Evolutionary conservation across 2,329 filamentous ascomycete species (phyloP).

Genomic region (Aureobasidium sp.): DNA sequence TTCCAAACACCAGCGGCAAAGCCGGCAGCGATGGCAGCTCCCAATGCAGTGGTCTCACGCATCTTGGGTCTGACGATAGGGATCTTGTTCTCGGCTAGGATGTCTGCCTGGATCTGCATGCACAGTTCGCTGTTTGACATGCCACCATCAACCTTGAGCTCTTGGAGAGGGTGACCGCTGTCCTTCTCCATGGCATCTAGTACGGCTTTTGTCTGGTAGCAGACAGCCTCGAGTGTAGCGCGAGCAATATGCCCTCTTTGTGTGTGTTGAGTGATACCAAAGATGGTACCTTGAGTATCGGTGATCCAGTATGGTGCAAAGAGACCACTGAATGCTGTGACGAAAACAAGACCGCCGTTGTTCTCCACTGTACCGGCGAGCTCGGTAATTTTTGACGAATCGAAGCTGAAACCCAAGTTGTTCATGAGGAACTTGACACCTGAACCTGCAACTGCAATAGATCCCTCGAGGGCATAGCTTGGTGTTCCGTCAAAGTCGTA

Average conservation of each 20-base stretch:
- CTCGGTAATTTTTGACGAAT: constrained; percentile 55
- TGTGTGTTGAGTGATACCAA: constrained; percentile 52
- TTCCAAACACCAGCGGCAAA: constrained; percentile 74
- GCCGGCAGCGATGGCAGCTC: constrained; percentile 83
- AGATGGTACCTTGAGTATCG: constrained; percentile 80
- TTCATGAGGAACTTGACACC: constrained; percentile 51
- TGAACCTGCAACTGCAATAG: constrained; percentile 68
- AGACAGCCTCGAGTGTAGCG: constrained; percentile 82
- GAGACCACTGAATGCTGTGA: constrained; percentile 83
- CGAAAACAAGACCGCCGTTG: constrained; percentile 75
- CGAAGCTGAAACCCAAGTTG: constrained; percentile 56
- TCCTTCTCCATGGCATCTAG: constrained; percentile 86
- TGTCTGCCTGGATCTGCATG: constrained; percentile 86
- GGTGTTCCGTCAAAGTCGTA: constrained; percentile 69
- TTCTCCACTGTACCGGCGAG: constrained; percentile 58
- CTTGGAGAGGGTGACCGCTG: constrained; percentile 63
- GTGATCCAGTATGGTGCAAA: constrained; percentile 96
- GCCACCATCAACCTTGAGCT: constrained; percentile 77
- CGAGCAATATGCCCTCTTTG: constrained; percentile 78
- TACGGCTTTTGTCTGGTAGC: constrained; percentile 88
- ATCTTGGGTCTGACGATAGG: constrained; percentile 76
- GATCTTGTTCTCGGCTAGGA: constrained; percentile 56
- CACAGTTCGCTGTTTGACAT: constrained; percentile 82
- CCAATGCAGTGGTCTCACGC: constrained; percentile 83
- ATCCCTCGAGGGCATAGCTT: constrained; percentile 71